Evolutionary conservation across 1,284 basidiomycete genomes (phyloP).

Genomic region (Trametes polyzona): DNA sequence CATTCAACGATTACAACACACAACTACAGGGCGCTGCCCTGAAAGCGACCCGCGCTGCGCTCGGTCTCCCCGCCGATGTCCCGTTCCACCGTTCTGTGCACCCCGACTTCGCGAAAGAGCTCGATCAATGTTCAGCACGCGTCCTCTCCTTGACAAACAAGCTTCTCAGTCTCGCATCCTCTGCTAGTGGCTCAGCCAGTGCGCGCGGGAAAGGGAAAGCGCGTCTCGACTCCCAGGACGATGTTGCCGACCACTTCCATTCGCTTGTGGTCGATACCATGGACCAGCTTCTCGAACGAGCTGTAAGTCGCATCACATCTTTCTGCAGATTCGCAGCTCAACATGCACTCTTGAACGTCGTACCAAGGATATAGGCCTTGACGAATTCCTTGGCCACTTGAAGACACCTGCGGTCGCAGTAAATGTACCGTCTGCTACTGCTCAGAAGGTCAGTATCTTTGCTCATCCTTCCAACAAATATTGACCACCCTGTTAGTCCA

Average conservation of each 20-base stretch:
- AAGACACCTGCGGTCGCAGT: slow-evolving; percentile 68
- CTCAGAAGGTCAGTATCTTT: slow-evolving; percentile 34
- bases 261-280: slow-evolving; percentile 80
- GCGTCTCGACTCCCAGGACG: slow-evolving; percentile 68
- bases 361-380: slow-evolving; percentile 87
- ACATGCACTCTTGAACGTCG: background rate
- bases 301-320: slow-evolving; percentile 52
- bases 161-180: slow-evolving; percentile 59
- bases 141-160: slow-evolving; percentile 67
- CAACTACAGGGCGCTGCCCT: slow-evolving; percentile 61
- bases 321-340: background rate
- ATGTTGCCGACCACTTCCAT: slow-evolving; percentile 82
- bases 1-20: slow-evolving; percentile 49
- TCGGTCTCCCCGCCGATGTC: slow-evolving; percentile 69
- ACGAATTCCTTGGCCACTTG: slow-evolving; percentile 74
- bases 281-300: slow-evolving; percentile 85
- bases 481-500: slow-evolving; percentile 18
- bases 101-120: slow-evolving; percentile 62
- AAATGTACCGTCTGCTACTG: slow-evolving; percentile 40
- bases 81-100: slow-evolving; percentile 87
- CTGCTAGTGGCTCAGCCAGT: slow-evolving; percentile 38
- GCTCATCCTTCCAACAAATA: background rate
- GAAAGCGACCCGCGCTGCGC: slow-evolving; percentile 61
- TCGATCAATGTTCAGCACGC: slow-evolving; percentile 65
- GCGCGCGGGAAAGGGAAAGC: slow-evolving; percentile 53